These are phyloP conservation scores for Leucaena leucocephala DNA, from an alignment of 306 rosid genomes.

Conservation along the genomic window DNA sequence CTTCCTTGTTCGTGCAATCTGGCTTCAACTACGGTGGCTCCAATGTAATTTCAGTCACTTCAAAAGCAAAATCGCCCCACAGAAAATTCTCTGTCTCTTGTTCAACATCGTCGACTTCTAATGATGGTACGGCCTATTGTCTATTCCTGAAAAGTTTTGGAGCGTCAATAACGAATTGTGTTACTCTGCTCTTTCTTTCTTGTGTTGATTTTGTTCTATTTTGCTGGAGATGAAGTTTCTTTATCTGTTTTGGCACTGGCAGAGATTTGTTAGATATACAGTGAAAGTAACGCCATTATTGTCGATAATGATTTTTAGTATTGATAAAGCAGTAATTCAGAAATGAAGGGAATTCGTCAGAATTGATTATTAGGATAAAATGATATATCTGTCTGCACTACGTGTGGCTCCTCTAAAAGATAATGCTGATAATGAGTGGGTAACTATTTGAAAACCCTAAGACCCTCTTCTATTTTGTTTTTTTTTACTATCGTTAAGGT, in stretches of 20 bases:
- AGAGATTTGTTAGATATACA: not conserved
- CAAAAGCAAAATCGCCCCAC: conserved; percentile 34
- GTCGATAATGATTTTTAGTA: conserved; percentile 9
- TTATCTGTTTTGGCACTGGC: conserved; percentile 4
- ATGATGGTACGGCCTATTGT: conserved; percentile 48
- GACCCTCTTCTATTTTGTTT: not conserved
- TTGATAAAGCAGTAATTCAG: conserved; percentile 12
- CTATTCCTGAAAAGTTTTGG: not conserved
- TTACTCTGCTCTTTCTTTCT: conserved; percentile 14
- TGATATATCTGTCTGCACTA: not conserved
- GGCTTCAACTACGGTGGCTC: conserved; percentile 22
- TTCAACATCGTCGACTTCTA: conserved; percentile 57
- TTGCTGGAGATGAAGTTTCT: conserved; percentile 18
- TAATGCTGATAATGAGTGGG: not conserved
- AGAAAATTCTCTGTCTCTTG: conserved; percentile 52
- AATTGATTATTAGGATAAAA: conserved; percentile 1
- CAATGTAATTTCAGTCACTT: conserved; percentile 36
- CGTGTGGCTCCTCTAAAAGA: not conserved
- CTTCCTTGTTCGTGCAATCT: conserved; percentile 52
- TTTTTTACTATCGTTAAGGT: not conserved
- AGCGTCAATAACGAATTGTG: conserved; percentile 10
- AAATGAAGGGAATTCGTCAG: conserved; percentile 13
- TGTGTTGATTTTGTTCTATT: conserved; percentile 7
- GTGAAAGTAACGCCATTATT: not conserved
- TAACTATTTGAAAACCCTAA: not conserved